phyloP scores from a whole-genome alignment of 768 basidiomycete genomes.

The Hemileccinum rubropunctum region DNA sequence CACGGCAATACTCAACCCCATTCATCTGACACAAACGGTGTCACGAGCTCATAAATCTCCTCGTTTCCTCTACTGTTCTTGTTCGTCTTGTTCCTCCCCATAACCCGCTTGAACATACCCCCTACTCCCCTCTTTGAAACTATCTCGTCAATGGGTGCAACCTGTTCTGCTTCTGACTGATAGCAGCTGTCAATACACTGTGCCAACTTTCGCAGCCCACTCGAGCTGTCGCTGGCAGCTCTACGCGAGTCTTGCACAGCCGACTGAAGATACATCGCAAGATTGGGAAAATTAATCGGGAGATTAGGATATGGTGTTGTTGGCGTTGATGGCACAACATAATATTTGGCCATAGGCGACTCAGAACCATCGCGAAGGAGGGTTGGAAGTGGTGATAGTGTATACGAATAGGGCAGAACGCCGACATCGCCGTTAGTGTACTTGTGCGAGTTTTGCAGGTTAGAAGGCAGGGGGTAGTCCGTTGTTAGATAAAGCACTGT shows the following conservation, averaged over 20 bases:
- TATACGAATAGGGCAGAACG: constrained; percentile 70
- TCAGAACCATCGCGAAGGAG: constrained; percentile 66
- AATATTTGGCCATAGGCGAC: constrained; percentile 62
- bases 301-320: constrained; percentile 64
- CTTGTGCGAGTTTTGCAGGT: constrained; percentile 41
- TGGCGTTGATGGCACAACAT: constrained; percentile 62
- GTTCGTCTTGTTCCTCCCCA: constrained; percentile 47
- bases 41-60: constrained; percentile 79
- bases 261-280: constrained; percentile 72
- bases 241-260: constrained; percentile 67
- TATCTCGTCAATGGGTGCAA: constrained; percentile 29
- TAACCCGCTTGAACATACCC: constrained; percentile 59
- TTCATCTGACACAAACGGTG: constrained; percentile 76
- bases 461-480: constrained; percentile 59
- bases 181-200: constrained; percentile 69
- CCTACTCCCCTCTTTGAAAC: constrained; percentile 43
- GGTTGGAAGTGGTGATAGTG: constrained; percentile 54
- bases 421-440: constrained; percentile 60
- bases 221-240: constrained; percentile 56
- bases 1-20: constrained; percentile 46
- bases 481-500: constrained; percentile 76
- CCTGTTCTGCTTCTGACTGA: constrained; percentile 40
- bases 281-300: constrained; percentile 71
- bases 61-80: constrained; percentile 61
- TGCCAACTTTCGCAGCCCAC: constrained; percentile 62